A percentile compares a stretch with the other conserved stretches of the same genome.
Evolutionary conservation across 345 rosid genomes (phyloP).

Genomic region (Microthlaspi erraticum): DNA sequence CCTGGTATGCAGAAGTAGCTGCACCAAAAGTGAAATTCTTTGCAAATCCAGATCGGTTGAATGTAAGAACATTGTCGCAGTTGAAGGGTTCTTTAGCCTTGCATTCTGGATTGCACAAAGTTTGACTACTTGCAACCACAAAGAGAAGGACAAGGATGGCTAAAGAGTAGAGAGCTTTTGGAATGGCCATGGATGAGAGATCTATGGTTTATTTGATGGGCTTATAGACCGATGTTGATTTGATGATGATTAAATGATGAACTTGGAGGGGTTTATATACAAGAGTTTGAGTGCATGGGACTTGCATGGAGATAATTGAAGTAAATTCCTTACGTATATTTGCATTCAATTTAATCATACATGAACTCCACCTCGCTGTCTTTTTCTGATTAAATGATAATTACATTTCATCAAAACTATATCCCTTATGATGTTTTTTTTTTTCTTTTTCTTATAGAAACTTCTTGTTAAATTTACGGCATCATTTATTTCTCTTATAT

Average conservation of each 20-base stretch:
- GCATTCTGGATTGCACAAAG: constrained; percentile 28
- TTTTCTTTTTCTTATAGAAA: no score
- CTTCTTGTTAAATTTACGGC: not conserved
- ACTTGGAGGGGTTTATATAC: not conserved
- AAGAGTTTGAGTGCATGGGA: constrained; percentile 24
- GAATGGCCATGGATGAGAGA: no score
- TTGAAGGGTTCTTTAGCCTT: constrained; percentile 32
- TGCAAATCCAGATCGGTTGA: constrained; percentile 26
- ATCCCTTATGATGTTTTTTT: no score
- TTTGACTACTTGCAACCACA: constrained; percentile 16
- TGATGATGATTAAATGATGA: no score
- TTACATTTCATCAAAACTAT: no score
- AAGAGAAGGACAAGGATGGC: constrained; percentile 12
- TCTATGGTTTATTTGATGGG: no score
- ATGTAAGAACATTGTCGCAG: constrained; percentile 28
- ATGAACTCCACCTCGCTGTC: constrained; percentile 22
- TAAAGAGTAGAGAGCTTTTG: constrained; percentile 22
- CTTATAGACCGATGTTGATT: no score
- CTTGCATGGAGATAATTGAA: not conserved
- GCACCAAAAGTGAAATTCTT: constrained; percentile 32
- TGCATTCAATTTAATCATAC: not conserved
- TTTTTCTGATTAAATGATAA: not conserved
- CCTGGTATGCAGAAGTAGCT: constrained; percentile 38
- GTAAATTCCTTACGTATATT: not conserved
- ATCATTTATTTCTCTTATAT: not conserved